phyloP scores from a whole-genome alignment of 805 yeast genomes.

The Candida montana region DNA sequence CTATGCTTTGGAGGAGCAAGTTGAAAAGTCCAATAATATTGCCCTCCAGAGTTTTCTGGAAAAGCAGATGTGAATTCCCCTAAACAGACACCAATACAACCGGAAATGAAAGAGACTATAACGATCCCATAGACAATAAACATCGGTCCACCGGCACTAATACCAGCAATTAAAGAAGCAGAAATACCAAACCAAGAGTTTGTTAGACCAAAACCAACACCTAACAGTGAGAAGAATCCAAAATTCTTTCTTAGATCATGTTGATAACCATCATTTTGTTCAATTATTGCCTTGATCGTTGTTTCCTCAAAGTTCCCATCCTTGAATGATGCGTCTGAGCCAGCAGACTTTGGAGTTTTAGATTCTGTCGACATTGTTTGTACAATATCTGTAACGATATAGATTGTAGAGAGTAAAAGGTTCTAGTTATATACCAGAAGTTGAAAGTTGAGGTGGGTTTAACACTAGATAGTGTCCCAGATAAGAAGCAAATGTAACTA shows the following conservation, averaged over 20 bases:
- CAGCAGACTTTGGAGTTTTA: neutral
- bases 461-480: no score
- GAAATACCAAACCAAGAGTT: conserved; percentile 60
- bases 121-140: conserved; percentile 51
- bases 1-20: conserved; percentile 40
- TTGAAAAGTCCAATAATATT: conserved; percentile 53
- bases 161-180: conserved; percentile 50
- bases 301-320: conserved; percentile 6
- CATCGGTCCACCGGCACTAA: conserved; percentile 55
- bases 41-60: conserved; percentile 54
- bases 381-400: no score
- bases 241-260: conserved; percentile 28
- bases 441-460: no score
- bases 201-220: conserved; percentile 56
- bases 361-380: neutral
- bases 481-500: no score
- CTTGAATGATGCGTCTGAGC: neutral
- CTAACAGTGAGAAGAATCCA: conserved; percentile 43
- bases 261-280: conserved; percentile 4
- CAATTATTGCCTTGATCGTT: neutral
- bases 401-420: no score
- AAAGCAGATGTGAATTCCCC: conserved; percentile 49
- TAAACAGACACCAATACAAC: conserved; percentile 43
- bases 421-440: no score
- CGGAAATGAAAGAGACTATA: conserved; percentile 42